A percentile compares a stretch with the other conserved stretches of the same genome.
Evolutionary conservation across 768 basidiomycete genomes (phyloP).

Genomic region (Leccinum boreale): DNA sequence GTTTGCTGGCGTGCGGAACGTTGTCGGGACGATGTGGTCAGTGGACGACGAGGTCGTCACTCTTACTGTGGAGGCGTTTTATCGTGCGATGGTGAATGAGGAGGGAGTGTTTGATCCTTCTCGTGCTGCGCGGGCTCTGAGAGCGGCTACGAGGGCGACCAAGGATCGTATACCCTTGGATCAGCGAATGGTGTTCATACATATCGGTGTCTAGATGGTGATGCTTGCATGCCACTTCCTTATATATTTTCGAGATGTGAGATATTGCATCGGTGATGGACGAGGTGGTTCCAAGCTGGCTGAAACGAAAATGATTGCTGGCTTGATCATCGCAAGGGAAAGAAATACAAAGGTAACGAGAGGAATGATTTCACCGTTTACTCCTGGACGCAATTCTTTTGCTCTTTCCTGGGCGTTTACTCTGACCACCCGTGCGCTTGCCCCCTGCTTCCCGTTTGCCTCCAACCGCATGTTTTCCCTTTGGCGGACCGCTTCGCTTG

Average conservation of each 20-base stretch:
- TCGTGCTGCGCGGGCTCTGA: conserved; percentile 15
- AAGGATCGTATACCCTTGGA: conserved; percentile 17
- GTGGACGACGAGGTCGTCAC: conserved; percentile 22
- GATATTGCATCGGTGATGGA: neutral
- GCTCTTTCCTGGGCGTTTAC: conserved; percentile 58
- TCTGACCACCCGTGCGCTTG: conserved; percentile 30
- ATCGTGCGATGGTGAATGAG: conserved; percentile 13
- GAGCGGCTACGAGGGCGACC: conserved; percentile 7
- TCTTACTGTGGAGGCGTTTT: conserved; percentile 17
- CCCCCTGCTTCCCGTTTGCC: conserved; percentile 5
- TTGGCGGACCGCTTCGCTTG: conserved; percentile 34
- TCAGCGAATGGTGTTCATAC: conserved; percentile 23
- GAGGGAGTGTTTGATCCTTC: conserved; percentile 15
- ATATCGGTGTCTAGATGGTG: conserved; percentile 13
- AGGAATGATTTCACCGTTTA: conserved; percentile 21
- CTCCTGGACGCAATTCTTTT: conserved; percentile 46
- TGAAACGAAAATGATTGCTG: neutral
- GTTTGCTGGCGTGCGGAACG: conserved; percentile 25
- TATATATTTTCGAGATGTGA: neutral
- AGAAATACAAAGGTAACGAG: conserved; percentile 5
- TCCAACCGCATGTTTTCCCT: conserved; percentile 40
- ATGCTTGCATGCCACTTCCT: neutral
- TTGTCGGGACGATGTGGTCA: conserved; percentile 32
- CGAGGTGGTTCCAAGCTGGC: neutral
- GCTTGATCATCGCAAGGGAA: neutral